A percentile compares a stretch with the other conserved stretches of the same genome.
phyloP scores from a whole-genome alignment of 2,329 filamentous ascomycete species.

The Neofusicoccum laricinum region DNA sequence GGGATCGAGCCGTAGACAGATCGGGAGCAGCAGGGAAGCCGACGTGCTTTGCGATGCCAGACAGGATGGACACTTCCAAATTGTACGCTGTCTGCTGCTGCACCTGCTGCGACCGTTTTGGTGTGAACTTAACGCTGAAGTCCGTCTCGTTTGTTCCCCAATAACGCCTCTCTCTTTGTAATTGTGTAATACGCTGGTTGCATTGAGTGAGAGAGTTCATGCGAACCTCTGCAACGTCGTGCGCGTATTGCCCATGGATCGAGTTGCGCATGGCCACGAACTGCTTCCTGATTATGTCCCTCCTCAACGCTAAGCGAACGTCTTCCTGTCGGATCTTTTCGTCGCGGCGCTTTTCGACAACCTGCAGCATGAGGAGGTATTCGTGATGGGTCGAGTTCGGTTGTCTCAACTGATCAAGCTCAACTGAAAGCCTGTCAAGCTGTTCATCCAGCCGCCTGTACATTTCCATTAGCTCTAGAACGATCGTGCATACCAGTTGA shows the following conservation, averaged over 20 bases:
- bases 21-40: slow-evolving; percentile 94
- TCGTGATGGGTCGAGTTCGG: slow-evolving; percentile 75
- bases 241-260: slow-evolving; percentile 10
- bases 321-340: slow-evolving; percentile 76
- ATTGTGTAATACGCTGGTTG: slow-evolving; percentile 87
- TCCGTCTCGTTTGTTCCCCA: slow-evolving; percentile 75
- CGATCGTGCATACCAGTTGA: too few species aligned
- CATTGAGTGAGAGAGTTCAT: slow-evolving; percentile 77
- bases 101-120: slow-evolving; percentile 72
- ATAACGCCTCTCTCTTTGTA: slow-evolving; percentile 83
- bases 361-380: slow-evolving; percentile 84
- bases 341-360: slow-evolving; percentile 76
- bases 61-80: slow-evolving; percentile 85
- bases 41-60: slow-evolving; percentile 89
- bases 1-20: slow-evolving; percentile 67
- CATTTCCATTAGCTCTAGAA: neutral
- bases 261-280: slow-evolving; percentile 15
- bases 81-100: slow-evolving; percentile 89
- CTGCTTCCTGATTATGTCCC: slow-evolving; percentile 57
- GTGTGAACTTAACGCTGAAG: slow-evolving; percentile 77
- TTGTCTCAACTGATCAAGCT: slow-evolving; percentile 59
- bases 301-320: slow-evolving; percentile 69
- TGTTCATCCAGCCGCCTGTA: slow-evolving; percentile 82
- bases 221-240: slow-evolving; percentile 68
- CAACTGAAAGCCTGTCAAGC: slow-evolving; percentile 72